Evolutionary conservation across 2,329 filamentous ascomycete genomes (phyloP), one percentile per base, ranked within the genome.

Genomic region (Parascedosporium putredinis): DNA sequence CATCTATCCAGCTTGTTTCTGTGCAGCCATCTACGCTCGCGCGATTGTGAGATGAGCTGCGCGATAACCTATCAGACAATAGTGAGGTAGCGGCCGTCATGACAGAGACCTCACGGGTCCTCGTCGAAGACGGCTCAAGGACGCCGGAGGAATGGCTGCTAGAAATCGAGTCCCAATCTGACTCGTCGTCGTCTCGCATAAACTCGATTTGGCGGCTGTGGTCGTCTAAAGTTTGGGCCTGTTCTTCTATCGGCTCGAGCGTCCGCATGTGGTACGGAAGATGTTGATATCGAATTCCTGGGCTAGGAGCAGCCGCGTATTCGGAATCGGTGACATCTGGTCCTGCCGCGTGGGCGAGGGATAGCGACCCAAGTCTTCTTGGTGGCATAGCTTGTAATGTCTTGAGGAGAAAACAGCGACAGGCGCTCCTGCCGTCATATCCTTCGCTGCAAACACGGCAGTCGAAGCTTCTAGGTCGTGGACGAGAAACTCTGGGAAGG

Each of bases 401-500:
- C 14, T 18, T 58, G 14, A 58, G 58, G 64, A 64, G 14, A 73
- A 57, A 3, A 60, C 58, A 31, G 60, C 60, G 1, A 20, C n/a
- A 8, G 76, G 76, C 7, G 65, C 57, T 7, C 76, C 76, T 20
- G 75, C 70, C 5, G 75, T 76, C 68, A 79, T 72, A 51, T 70
- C 72, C 57, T 65, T 74, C 12, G 73, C 67, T 23, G 62, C 62
- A 50, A 79, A 79, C 23, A 76, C 58, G 8, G 65, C 62, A 47
- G 64, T 64, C 16, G 73, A 77, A 20, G 66, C 57, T 56, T 77
- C 72, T 43, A 80, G 63, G 54, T 81, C 75, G 52, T 66, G 68
- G 5, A 70, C 76, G n/a, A 81, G 64, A 34, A 78, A 56, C 60
- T 81, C 78, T 2, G 77, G 73, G 16, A 81, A 64, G 60, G 72